Evolutionary conservation across 23 red algal genomes (phyloP), one percentile per base, ranked within the genome.

Genomic region (Cyanidium caldarium): DNA sequence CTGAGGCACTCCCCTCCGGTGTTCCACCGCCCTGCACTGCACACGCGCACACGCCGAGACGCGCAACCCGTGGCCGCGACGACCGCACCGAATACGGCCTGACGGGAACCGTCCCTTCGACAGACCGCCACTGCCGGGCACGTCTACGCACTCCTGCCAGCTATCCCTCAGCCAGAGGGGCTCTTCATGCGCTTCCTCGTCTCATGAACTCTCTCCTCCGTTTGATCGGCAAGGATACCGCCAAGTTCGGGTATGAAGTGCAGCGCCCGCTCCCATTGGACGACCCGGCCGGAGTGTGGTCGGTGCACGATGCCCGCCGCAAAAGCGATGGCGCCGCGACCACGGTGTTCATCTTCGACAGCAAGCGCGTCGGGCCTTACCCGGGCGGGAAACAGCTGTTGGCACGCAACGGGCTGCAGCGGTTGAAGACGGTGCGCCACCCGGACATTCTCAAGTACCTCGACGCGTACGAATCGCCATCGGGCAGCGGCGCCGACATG

Each of bases 401-500:
- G 14, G 83, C 79, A 5, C 74, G 79, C 15, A 69, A 45, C 0
- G 77, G 69, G 13, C 67, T 87, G 36, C 76, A 66, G 66, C 80
- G 74, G 36, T 51, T 98, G 13, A 84, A 85, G 37, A 85, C 84
- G 26, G 68, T 98, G 19, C 65, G 84, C 37, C 92, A 98, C 46
- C 92, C 92, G 1, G 86, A 98, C 41, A 67, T 98, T 5, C 78
- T 98, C 13, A 73, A 76, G 38, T 98, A 77, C 79, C 33, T 89
- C 34, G 71, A 75, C 40, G 14, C 70, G 37, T 34, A 36, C 3
- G 70, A 75, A 38, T 13, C 73, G n/a, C 72, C 80, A 0, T 76
- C 73, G 5, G 80, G 81, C 36, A 67, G 68, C 14, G 44, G 66
- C 61, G 83, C 88, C 38, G 86, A 79, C 28, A 68, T 72, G 2